Evolutionary conservation across 305 asterid species (phyloP).

Genomic region (Solanum hybrid): DNA sequence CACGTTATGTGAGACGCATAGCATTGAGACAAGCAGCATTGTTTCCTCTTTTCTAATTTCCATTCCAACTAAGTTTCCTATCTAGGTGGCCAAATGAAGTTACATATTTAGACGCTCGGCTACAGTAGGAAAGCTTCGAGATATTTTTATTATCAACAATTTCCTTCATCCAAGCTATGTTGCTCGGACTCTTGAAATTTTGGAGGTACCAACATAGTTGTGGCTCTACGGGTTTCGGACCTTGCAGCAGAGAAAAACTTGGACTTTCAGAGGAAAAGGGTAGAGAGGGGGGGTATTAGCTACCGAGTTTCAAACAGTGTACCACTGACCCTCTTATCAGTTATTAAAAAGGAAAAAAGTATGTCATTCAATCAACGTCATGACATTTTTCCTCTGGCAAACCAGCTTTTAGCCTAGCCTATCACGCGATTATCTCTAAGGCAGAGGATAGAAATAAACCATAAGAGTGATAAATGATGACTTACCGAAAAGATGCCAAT

Average conservation of each 20-base stretch:
- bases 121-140: not conserved
- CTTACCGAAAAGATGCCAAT: constrained; percentile 62
- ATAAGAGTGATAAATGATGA: not conserved
- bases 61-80: not conserved
- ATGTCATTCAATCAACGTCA: not conserved
- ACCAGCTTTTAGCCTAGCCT: not conserved
- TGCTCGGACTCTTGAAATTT: not conserved
- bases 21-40: not conserved
- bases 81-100: not conserved
- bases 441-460: not conserved
- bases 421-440: not conserved
- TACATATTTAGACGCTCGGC: not conserved
- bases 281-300: not conserved
- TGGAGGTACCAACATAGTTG: not conserved
- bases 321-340: not conserved
- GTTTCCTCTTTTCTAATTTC: not conserved
- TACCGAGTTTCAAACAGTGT: not conserved
- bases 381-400: not conserved
- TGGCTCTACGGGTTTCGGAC: not conserved
- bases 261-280: not conserved
- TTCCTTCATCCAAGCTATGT: not conserved
- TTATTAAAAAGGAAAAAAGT: not conserved
- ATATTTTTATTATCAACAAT: not conserved
- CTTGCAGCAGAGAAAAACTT: not conserved
- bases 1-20: not conserved